Conservation (phyloP, 2,329 filamentous ascomycete genomes). For the Ophiostoma quercus region DNA sequence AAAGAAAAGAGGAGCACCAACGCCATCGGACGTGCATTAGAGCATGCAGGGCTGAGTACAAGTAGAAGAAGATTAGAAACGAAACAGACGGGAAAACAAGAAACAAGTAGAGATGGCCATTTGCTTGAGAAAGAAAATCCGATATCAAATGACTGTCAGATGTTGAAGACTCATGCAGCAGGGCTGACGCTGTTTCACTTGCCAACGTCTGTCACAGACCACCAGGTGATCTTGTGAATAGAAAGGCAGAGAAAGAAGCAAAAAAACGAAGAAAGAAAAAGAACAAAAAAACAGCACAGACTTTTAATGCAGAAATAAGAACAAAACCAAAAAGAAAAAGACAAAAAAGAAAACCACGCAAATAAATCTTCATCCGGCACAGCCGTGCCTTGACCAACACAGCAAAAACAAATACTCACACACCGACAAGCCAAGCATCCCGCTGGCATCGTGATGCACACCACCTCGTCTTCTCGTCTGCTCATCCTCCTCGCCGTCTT, state of each 20-base stretch:
- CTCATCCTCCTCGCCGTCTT: not conserved
- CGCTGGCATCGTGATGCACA: not conserved
- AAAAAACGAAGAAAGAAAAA: too few relatives aligned
- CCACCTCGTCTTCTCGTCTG: too few relatives aligned
- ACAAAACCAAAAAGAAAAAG: not conserved
- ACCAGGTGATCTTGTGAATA: not conserved
- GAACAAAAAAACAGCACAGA: too few relatives aligned
- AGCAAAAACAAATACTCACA: not conserved
- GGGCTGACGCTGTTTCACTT: constrained; percentile 2
- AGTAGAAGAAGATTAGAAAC: not conserved
- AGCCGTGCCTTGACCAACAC: not conserved
- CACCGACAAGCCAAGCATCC: not conserved
- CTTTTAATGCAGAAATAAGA: too few relatives aligned
- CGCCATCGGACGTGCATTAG: constrained; percentile 11
- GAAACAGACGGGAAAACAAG: not conserved
- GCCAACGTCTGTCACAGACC: constrained; percentile 5
- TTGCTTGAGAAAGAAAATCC: not conserved
- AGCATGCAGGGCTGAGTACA: constrained; percentile 5
- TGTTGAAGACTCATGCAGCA: not conserved
- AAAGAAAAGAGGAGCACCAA: not conserved
- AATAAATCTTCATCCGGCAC: not conserved
- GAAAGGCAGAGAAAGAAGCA: too few relatives aligned
- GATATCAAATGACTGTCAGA: not conserved
- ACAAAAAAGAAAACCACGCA: not conserved
- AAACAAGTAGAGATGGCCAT: too few relatives aligned